phyloP scores from a whole-genome alignment of 2,329 filamentous ascomycete species.

The Onygena corvina region DNA sequence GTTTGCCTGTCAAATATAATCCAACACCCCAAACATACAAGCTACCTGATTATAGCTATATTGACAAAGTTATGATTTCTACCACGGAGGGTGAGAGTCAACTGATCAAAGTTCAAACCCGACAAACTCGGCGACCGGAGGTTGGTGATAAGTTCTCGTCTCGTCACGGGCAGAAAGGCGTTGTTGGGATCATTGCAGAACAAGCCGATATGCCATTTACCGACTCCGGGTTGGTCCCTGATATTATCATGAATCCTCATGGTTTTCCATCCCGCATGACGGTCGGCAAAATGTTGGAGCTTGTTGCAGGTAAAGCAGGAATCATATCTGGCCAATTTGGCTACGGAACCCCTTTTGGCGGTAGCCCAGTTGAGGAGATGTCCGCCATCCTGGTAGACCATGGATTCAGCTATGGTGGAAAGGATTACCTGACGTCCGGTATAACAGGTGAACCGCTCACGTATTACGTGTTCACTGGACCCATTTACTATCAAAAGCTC shows the following conservation, averaged over 20 bases:
- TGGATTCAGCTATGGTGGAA: slow-evolving; percentile 93
- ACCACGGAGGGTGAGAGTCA: slow-evolving; percentile 75
- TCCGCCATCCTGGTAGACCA: slow-evolving; percentile 69
- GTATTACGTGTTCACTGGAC: slow-evolving; percentile 95
- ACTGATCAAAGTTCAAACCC: slow-evolving; percentile 84
- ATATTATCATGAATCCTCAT: slow-evolving; percentile 99
- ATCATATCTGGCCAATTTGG: slow-evolving; percentile 73
- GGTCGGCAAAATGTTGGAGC: slow-evolving; percentile 92
- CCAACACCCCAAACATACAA: slow-evolving; percentile 54
- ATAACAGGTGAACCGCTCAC: slow-evolving; percentile 90
- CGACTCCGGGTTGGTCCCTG: slow-evolving; percentile 78
- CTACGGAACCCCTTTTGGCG: slow-evolving; percentile 82
- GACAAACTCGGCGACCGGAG: slow-evolving; percentile 91
- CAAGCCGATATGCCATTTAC: slow-evolving; percentile 96
- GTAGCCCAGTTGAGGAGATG: slow-evolving; percentile 78
- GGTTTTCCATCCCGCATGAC: slow-evolving; percentile 99
- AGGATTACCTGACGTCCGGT: slow-evolving; percentile 89
- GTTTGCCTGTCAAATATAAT: slow-evolving; percentile 32
- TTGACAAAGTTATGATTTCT: slow-evolving; percentile 93
- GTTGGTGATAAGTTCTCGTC: slow-evolving; percentile 98
- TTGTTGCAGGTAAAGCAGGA: slow-evolving; percentile 86
- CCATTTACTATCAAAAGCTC: slow-evolving; percentile 98
- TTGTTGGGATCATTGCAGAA: slow-evolving; percentile 90
- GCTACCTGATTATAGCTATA: slow-evolving; percentile 71
- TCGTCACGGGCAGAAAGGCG: slow-evolving; percentile 94